Conservation (phyloP, 257 asterid species). For the Rhazya stricta region DNA sequence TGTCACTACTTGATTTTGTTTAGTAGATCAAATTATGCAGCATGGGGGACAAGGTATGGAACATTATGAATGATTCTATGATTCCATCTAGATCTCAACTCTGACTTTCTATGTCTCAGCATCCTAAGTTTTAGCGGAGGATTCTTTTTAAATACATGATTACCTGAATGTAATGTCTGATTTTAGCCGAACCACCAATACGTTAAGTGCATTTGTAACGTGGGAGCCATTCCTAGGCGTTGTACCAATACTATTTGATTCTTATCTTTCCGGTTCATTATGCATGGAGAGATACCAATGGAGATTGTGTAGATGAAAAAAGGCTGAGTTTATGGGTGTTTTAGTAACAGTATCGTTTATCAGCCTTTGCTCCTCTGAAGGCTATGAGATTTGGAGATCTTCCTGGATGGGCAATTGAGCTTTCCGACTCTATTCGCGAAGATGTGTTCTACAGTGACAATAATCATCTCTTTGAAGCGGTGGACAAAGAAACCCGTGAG, state of each 20-base stretch:
- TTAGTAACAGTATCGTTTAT: neutral
- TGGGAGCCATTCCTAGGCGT: neutral
- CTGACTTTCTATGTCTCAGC: neutral
- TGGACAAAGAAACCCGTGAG: constrained; percentile 12
- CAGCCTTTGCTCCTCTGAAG: constrained; percentile 27
- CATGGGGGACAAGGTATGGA: neutral
- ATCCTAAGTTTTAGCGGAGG: neutral
- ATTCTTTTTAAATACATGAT: neutral
- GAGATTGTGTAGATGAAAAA: neutral
- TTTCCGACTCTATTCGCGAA: constrained; percentile 49
- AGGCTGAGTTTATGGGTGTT: neutral
- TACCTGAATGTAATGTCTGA: neutral
- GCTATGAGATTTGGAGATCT: constrained; percentile 96
- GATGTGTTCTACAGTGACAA: constrained; percentile 23
- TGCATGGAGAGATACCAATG: neutral
- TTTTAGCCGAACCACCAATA: neutral
- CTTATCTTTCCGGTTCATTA: neutral
- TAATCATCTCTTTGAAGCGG: constrained; percentile 21
- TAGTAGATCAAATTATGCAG: neutral
- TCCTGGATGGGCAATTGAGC: constrained; percentile 75
- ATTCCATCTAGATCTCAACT: neutral
- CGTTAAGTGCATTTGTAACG: neutral
- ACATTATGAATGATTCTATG: neutral
- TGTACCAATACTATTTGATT: neutral
- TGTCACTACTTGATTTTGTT: neutral